Conservation (phyloP, 345 rosid species). For the Salix exigua region DNA sequence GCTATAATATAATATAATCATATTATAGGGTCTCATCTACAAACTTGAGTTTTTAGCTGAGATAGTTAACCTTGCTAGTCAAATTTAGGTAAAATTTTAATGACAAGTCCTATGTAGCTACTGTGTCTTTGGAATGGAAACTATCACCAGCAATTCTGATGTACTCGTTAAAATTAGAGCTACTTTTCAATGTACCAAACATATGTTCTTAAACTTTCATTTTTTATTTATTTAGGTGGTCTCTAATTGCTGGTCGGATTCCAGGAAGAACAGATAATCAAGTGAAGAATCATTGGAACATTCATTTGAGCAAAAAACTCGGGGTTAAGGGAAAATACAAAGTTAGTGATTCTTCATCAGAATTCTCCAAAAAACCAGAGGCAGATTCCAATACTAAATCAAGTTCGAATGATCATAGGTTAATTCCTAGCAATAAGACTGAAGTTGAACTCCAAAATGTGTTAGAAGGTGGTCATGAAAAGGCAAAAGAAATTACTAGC, state of each 20-base stretch:
- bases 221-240: constrained; percentile 27
- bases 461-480: neutral
- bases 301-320: constrained; percentile 34
- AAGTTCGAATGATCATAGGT: neutral
- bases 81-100: too few relatives aligned
- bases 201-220: neutral
- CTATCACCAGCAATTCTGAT: too few relatives aligned
- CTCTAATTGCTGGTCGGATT: constrained; percentile 43
- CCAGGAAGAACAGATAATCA: constrained; percentile 49
- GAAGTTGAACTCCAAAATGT: too few relatives aligned
- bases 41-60: too few relatives aligned
- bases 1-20: too few relatives aligned
- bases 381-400: neutral
- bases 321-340: constrained; percentile 12
- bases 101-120: too few relatives aligned
- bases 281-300: constrained; percentile 50
- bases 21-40: too few relatives aligned
- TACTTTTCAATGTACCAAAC: neutral
- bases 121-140: too few relatives aligned
- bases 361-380: neutral
- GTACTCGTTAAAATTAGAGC: too few relatives aligned
- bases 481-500: neutral
- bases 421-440: too few relatives aligned
- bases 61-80: too few relatives aligned
- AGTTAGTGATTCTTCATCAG: neutral